Percentiles rank a stretch among this genome's conserved stretches.
Evolutionary conservation across 306 rosid genomes (phyloP).

Genomic region (Neltuma alba): DNA sequence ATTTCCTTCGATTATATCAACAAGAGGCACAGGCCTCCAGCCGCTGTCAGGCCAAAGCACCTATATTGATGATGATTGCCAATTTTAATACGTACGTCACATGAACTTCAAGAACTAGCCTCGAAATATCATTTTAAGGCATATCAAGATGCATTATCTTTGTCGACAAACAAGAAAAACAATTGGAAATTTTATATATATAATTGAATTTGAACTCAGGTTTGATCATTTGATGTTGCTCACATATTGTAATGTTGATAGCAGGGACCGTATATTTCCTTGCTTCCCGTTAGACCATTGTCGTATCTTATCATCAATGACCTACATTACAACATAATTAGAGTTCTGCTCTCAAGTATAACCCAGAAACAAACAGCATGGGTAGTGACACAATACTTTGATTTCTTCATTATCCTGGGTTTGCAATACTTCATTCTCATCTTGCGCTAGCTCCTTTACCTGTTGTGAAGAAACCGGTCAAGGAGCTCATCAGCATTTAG

Average conservation of each 20-base stretch:
- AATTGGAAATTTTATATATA: slow-evolving; percentile 28
- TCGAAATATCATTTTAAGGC: slow-evolving; percentile 24
- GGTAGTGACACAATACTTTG: slow-evolving; percentile 52
- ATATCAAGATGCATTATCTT: slow-evolving; percentile 26
- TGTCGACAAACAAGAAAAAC: slow-evolving; percentile 23
- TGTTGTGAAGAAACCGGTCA: slow-evolving; percentile 48
- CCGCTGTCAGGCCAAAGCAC: slow-evolving; percentile 93
- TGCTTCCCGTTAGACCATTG: slow-evolving; percentile 92
- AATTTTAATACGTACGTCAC: slow-evolving; percentile 26
- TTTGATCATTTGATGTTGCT: slow-evolving; percentile 35
- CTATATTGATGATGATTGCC: slow-evolving; percentile 45
- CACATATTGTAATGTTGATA: slow-evolving; percentile 88
- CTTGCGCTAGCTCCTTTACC: slow-evolving; percentile 66
- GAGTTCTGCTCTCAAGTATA: slow-evolving; percentile 17
- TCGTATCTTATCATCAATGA: slow-evolving; percentile 69
- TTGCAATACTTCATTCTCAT: slow-evolving; percentile 48
- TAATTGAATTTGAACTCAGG: slow-evolving; percentile 2
- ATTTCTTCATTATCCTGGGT: slow-evolving; percentile 51
- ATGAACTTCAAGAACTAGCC: slow-evolving; percentile 25
- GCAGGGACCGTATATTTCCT: slow-evolving; percentile 89
- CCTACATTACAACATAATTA: slow-evolving; percentile 51
- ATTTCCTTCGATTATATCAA: slow-evolving; percentile 87
- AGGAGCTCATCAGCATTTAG: slow-evolving; percentile 37
- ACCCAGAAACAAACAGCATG: slow-evolving; percentile 22
- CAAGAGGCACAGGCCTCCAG: slow-evolving; percentile 94